Evolutionary conservation across 2,329 filamentous ascomycete genomes (phyloP).

Genomic region (Pestalotiopsis sp.): DNA sequence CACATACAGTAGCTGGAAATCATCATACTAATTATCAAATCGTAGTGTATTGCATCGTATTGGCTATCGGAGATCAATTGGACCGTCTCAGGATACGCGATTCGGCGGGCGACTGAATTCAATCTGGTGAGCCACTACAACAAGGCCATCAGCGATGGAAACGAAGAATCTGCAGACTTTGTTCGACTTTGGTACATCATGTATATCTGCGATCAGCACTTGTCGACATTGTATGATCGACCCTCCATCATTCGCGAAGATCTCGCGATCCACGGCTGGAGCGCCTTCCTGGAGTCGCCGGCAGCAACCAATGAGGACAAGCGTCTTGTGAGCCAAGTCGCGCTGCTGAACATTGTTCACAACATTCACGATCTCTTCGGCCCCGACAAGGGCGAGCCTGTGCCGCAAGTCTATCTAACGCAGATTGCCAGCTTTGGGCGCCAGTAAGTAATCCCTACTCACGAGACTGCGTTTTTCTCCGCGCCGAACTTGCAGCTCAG

Average conservation of each 20-base stretch:
- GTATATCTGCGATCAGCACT: constrained; percentile 59
- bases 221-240: constrained; percentile 62
- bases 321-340: constrained; percentile 59
- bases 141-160: constrained; percentile 38
- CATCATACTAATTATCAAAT: background rate
- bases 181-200: constrained; percentile 61
- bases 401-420: constrained; percentile 52
- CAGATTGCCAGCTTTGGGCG: constrained; percentile 40
- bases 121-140: constrained; percentile 46
- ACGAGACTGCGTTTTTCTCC: background rate
- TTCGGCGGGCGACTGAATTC: constrained; percentile 50
- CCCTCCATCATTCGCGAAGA: constrained; percentile 62
- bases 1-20: background rate
- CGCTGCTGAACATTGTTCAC: constrained; percentile 59
- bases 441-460: constrained; percentile 20
- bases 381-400: constrained; percentile 52
- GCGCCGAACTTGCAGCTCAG: background rate
- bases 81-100: constrained; percentile 60
- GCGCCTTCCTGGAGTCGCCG: constrained; percentile 54
- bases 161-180: constrained; percentile 50
- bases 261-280: constrained; percentile 57
- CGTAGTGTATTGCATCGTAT: constrained; percentile 59
- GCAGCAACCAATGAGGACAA: constrained; percentile 57
- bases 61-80: constrained; percentile 66
- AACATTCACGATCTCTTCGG: constrained; percentile 58